Conservation (phyloP, 1,284 basidiomycete genomes). For the Vanrija sp. region DNA sequence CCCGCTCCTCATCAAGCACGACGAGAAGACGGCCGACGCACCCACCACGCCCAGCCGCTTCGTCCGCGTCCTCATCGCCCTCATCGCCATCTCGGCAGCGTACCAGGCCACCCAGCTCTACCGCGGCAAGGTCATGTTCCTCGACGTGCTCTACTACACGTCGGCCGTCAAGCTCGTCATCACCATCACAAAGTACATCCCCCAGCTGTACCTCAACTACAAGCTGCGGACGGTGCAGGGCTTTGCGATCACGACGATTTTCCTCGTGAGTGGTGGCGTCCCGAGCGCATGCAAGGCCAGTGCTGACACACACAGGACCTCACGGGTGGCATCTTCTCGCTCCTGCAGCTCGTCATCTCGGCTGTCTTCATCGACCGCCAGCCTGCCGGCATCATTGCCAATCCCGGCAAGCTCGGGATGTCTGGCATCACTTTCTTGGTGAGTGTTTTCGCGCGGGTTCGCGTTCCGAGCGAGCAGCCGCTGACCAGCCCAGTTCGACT, state of each 20-base stretch:
- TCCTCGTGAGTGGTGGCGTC: constrained; percentile 28
- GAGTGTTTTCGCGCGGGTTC: neutral
- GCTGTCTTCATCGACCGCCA: constrained; percentile 39
- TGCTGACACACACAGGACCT: constrained; percentile 34
- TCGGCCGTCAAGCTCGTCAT: constrained; percentile 42
- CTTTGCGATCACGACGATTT: constrained; percentile 39
- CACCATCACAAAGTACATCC: constrained; percentile 45
- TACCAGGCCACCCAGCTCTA: constrained; percentile 22
- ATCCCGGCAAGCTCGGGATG: constrained; percentile 47
- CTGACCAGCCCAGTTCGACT: constrained; percentile 8
- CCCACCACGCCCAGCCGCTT: constrained; percentile 22
- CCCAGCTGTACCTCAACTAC: constrained; percentile 46
- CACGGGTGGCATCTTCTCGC: constrained; percentile 40
- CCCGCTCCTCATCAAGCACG: neutral
- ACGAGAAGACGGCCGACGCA: constrained; percentile 1
- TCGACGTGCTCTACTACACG: constrained; percentile 46
- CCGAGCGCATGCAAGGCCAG: neutral
- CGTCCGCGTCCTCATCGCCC: constrained; percentile 23
- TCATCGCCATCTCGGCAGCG: constrained; percentile 23
- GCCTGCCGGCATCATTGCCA: constrained; percentile 43
- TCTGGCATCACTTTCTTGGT: constrained; percentile 26
- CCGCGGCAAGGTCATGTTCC: constrained; percentile 26
- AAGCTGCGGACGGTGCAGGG: constrained; percentile 36
- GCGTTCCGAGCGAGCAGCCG: neutral
- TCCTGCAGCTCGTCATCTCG: constrained; percentile 45